Base-by-base conservation (phyloP, 1,139 yeast genomes). In the Kluyveromyces sp. region DNA sequence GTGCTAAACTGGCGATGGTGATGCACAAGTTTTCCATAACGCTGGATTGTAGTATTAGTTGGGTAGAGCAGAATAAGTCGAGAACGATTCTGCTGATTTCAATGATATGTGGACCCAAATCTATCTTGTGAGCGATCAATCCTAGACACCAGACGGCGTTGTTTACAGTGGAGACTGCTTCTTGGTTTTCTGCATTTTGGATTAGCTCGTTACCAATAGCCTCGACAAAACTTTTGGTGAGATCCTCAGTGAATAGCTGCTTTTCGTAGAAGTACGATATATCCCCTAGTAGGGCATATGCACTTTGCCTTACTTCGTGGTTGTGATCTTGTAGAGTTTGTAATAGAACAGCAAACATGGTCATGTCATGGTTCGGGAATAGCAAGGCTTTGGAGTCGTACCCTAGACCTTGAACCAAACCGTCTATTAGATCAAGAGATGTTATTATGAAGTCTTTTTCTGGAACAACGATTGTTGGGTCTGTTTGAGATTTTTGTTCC, bases 121-220 rank as follows among this genome's bases (percentile, higher is more conserved):
- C 77, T 3, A 82, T 61, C 53, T 87, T 76, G 58, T 89, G 71
- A 2, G 86, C 72, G 36, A 94, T 78, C 64, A 92, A 96, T 34
- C 98, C 98, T 25, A 86, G 69, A 1, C 96, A 78, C 98, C 98
- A 92, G 43, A 88, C 81, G 1, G 97, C 95, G 65, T 92, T 92
- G 63, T 89, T 87, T 39, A 64, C 83, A 77, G 43, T 86, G 83
- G 25, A 92, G 77, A 65, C 73, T 68, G 53, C 87, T 53, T 60
- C 64, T 2, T 53, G 38, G 41, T 63, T 65, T 44, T 63, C 67
- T 4, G 33, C 38, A 41, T 60, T 63, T 45, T 63, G 67, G 50
- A 62, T 53, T 26, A 84, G 72, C 61, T 86, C 96, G 52, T 81
- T 78, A 4, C 89, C 82, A 51, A 85, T 76, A 46, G 78, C 73